Percentiles rank a stretch among this genome's conserved stretches.
These are phyloP conservation scores for Solanum hybrid DNA, from an alignment of 305 asterid species.

Conservation along the genomic window DNA sequence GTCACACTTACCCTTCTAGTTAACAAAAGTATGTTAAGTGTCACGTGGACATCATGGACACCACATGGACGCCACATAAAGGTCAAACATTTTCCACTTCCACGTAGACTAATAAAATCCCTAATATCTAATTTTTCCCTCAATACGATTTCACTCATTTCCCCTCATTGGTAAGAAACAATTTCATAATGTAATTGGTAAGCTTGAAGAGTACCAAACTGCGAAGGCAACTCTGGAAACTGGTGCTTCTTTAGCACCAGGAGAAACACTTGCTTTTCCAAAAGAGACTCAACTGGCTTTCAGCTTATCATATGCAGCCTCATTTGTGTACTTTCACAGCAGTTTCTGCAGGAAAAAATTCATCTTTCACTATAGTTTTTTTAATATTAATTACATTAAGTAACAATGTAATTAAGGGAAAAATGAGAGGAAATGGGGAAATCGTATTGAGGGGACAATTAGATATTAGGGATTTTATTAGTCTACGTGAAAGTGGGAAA, in stretches of 20 bases:
- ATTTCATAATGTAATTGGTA: neutral
- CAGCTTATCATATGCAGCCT: constrained; percentile 16
- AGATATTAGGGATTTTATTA: neutral
- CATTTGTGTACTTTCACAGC: neutral
- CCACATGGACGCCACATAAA: neutral
- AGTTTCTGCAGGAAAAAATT: neutral
- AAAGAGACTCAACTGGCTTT: constrained; percentile 26
- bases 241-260: constrained; percentile 74
- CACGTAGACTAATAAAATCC: neutral
- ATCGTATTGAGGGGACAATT: neutral
- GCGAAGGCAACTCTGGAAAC: constrained; percentile 67
- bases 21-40: neutral
- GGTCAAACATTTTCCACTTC: neutral
- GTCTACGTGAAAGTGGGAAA: neutral
- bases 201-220: constrained; percentile 89
- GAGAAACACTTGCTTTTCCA: constrained; percentile 29
- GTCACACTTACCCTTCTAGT: neutral
- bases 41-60: neutral
- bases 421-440: neutral
- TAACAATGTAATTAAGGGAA: neutral
- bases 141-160: neutral
- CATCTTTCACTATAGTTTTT: neutral
- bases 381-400: neutral
- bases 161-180: neutral
- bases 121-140: neutral